Evolutionary conservation across 352 stramenopile genomes (phyloP).

Genomic region (Phytophthora citricola): DNA sequence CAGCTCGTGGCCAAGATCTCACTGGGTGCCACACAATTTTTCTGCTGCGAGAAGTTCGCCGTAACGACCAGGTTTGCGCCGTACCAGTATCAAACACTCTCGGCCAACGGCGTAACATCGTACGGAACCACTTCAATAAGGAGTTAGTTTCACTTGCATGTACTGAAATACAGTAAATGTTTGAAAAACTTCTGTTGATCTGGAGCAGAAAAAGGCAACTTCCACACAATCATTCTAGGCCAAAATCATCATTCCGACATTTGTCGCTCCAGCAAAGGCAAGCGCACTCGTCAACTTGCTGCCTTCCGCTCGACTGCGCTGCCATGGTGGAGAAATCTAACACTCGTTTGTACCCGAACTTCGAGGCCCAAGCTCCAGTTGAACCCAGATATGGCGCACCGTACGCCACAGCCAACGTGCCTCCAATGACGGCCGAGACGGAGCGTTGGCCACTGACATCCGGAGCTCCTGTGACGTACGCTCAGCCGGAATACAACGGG

Average conservation of each 20-base stretch:
- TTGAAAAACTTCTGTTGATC: background rate
- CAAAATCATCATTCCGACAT: background rate
- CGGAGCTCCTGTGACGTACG: conserved; percentile 15
- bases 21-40: conserved; percentile 46
- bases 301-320: background rate
- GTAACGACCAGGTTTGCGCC: conserved; percentile 17
- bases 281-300: conserved; percentile 18
- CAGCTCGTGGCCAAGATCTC: conserved; percentile 55
- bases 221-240: conserved; percentile 10
- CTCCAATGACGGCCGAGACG: conserved; percentile 22
- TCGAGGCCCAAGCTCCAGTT: conserved; percentile 15
- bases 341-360: conserved; percentile 25
- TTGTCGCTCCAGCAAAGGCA: too few relatives aligned
- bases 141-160: conserved; percentile 6
- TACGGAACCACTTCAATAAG: conserved; percentile 31
- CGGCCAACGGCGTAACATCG: conserved; percentile 14
- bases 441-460: conserved; percentile 32
- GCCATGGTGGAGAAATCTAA: conserved; percentile 27
- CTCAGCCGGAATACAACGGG: conserved; percentile 21
- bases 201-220: conserved; percentile 15
- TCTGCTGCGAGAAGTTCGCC: conserved; percentile 56
- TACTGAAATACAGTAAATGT: too few relatives aligned
- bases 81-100: conserved; percentile 19
- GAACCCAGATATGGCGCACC: conserved; percentile 12
- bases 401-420: conserved; percentile 13